A percentile compares a stretch with the other conserved stretches of the same genome.
Evolutionary conservation across 2,329 filamentous ascomycete species (phyloP).

Genomic region (Fonsecaea pedrosoi): DNA sequence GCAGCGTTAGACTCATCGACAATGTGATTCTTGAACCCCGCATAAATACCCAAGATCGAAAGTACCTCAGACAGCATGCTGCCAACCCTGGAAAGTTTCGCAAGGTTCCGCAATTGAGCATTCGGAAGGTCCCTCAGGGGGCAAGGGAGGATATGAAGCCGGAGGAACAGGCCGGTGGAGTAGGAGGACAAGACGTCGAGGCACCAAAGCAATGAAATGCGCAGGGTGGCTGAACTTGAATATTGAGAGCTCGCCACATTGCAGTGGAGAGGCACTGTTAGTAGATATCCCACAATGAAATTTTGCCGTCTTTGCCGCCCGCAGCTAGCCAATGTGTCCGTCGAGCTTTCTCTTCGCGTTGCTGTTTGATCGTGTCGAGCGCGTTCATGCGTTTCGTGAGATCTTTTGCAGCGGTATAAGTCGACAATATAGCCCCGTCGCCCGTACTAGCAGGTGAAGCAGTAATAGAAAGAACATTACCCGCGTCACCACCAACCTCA

Average conservation of each 20-base stretch:
- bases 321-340: slow-evolving; percentile 86
- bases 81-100: background rate
- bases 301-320: slow-evolving; percentile 92
- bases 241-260: background rate
- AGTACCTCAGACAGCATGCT: slow-evolving; percentile 16
- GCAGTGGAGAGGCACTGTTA: slow-evolving; percentile 46
- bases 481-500: background rate
- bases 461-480: background rate
- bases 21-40: slow-evolving; percentile 74
- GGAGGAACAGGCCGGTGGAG: background rate
- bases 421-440: background rate
- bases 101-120: slow-evolving; percentile 4
- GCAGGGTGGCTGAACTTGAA: background rate
- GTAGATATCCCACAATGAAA: slow-evolving; percentile 96
- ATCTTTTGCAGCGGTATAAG: slow-evolving; percentile 22
- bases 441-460: background rate
- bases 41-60: background rate
- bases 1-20: slow-evolving; percentile 86
- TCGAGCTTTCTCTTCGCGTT: slow-evolving; percentile 68
- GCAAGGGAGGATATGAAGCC: background rate
- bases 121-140: background rate
- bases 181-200: background rate
- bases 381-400: slow-evolving; percentile 29
- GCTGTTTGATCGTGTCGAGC: slow-evolving; percentile 64
- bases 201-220: slow-evolving; percentile 1